Base-by-base conservation (phyloP, 108 stramenopile genomes). In the Thalassiosira profunda region DNA sequence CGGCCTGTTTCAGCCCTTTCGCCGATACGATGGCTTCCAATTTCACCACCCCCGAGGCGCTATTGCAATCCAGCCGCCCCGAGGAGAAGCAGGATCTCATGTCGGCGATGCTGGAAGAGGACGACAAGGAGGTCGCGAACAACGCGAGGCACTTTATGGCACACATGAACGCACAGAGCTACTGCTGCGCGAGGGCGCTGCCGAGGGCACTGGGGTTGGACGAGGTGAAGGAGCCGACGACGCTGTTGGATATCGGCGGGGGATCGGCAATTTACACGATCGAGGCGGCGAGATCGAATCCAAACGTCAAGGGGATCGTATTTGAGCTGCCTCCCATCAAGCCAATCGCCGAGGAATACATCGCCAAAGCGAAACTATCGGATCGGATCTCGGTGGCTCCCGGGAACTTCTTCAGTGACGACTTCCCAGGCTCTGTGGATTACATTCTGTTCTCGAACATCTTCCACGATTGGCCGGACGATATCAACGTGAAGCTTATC, bases 291-390 rank as follows among this genome's bases (percentile, higher is more conserved):
- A 23, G 40, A 37, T 57, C 55, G 3, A 57, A 57, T 57, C 35
- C 55, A 3, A 57, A 57, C 40, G 28, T 57, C 15, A 57, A 57
- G 3, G 55, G 55, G 23, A 20, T 57, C 1, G 55, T 57, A 12
- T 57, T 57, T 57, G 55, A 57, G 17, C 55, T 57, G 5, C 55
- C 55, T 21, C 36, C 55, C 10, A 57, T 57, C 55, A 57, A 57
- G 55, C 37, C 37, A 10, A 57, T 57, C 12, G 40, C 55, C n/a
- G 7, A 57, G 37, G 55, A 57, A 7, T 57, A 57, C 55, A 57
- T 57, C 18, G 55, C 36, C 0, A 18, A 57, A 41, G 55, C 55
- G 1, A 4, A 4, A 10, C 28, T 57, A 18, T 38, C 55, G 3
- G 55, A 57, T 57, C 3, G 55, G 3, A 28, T 57, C 31, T 40